Conservation (phyloP, 2,329 filamentous ascomycete genomes). For the Purpureocillium lavendulum region DNA sequence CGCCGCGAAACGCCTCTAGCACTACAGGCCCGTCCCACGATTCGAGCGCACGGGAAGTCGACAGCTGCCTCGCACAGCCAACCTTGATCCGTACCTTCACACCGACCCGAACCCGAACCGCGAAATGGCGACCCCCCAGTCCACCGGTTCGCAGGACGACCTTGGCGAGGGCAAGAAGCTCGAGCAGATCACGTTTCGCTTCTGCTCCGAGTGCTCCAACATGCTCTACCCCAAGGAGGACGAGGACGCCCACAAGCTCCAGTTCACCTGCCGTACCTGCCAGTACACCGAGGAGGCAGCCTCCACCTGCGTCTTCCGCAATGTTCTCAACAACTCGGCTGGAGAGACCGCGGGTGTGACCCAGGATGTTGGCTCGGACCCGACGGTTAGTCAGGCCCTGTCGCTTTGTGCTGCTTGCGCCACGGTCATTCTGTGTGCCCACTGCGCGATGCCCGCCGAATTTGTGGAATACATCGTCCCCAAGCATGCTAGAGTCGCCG, state of each 20-base stretch:
- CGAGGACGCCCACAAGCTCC: constrained; percentile 69
- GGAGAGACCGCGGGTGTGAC: constrained; percentile 96
- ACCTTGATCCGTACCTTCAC: too few relatives aligned
- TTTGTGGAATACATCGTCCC: neutral
- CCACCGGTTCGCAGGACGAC: constrained; percentile 34
- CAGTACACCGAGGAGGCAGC: constrained; percentile 80
- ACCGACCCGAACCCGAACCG: neutral
- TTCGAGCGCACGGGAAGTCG: too few relatives aligned
- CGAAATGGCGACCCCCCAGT: constrained; percentile 50
- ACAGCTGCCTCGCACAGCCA: too few relatives aligned
- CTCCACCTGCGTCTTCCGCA: constrained; percentile 90
- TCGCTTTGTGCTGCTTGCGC: constrained; percentile 40
- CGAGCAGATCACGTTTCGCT: constrained; percentile 90
- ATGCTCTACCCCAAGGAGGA: constrained; percentile 98
- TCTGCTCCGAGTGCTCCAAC: constrained; percentile 98
- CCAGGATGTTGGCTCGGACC: constrained; percentile 93
- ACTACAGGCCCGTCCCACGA: too few relatives aligned
- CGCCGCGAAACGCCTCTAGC: neutral
- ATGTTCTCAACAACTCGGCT: constrained; percentile 82
- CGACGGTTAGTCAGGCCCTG: constrained; percentile 75
- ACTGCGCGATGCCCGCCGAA: constrained; percentile 22
- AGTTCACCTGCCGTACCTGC: constrained; percentile 95
- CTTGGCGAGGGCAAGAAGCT: constrained; percentile 39
- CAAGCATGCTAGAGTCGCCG: too few relatives aligned
- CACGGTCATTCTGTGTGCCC: constrained; percentile 30